Evolutionary conservation across 495 filamentous ascomycete genomes (phyloP).

Genomic region (Peziza echinospora): DNA sequence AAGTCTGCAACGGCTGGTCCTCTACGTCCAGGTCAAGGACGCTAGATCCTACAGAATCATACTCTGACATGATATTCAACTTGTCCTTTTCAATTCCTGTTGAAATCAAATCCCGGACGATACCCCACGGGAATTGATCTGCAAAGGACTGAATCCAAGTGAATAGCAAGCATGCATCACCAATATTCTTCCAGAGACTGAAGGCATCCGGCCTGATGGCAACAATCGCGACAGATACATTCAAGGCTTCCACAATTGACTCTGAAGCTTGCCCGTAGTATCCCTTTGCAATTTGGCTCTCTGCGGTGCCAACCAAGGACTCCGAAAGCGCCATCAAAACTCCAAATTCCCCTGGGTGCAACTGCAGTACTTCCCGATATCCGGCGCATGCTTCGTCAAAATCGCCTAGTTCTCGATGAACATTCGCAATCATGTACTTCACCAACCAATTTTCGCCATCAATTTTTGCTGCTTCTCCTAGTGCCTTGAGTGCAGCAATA

Average conservation of each 20-base stretch:
- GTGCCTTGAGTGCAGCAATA: constrained; percentile 78
- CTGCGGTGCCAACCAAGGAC: constrained; percentile 59
- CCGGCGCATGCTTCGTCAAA: constrained; percentile 59
- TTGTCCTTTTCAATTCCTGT: constrained; percentile 28
- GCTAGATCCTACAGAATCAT: constrained; percentile 43
- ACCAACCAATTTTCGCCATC: constrained; percentile 66
- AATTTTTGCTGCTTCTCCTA: constrained; percentile 45
- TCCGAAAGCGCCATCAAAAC: constrained; percentile 73
- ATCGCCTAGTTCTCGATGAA: constrained; percentile 73
- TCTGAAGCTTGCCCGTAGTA: constrained; percentile 61
- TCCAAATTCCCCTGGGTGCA: constrained; percentile 53
- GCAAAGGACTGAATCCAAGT: constrained; percentile 47
- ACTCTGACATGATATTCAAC: constrained; percentile 41
- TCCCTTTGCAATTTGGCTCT: constrained; percentile 53
- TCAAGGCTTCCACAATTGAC: constrained; percentile 38
- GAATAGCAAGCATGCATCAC: constrained; percentile 72
- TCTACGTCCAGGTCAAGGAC: constrained; percentile 28
- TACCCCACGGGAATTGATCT: constrained; percentile 32
- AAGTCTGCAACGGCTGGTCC: constrained; percentile 8
- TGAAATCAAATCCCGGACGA: constrained; percentile 34
- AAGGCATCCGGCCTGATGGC: constrained; percentile 43
- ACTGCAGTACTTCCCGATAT: constrained; percentile 47
- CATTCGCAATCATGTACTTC: constrained; percentile 90
- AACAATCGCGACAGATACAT: constrained; percentile 30
- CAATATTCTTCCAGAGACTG: constrained; percentile 85